Base-by-base conservation (phyloP, 139 green algal genomes). In the Volvox reticuliferus region DNA sequence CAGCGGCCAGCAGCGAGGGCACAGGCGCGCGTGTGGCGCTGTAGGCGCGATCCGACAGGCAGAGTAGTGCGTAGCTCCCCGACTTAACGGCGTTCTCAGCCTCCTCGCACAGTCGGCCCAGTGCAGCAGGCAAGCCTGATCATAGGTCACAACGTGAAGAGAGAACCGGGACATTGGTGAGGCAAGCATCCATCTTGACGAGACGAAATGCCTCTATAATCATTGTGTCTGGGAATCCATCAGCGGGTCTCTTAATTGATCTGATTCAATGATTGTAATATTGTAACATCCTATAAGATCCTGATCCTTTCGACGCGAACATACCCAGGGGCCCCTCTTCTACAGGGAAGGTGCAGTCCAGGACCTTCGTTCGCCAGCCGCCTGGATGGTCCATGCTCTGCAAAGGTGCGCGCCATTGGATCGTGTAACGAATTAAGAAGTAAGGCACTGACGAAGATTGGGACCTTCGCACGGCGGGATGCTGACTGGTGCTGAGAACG, bases 271-370 rank as follows among this genome's bases (percentile, higher is more conserved):
- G n/a, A n/a, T n/a, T n/a, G n/a, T n/a, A n/a, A n/a, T n/a, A n/a
- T n/a, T n/a, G n/a, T n/a, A n/a, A n/a, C n/a, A n/a, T n/a, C n/a
- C n/a, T n/a, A n/a, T n/a, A n/a, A n/a, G n/a, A 79, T 33, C 71
- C 28, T 5, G 6, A 12, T 1, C 36, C 35, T 20, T 32, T 22
- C 24, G 6, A 55, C 55, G 26, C 21, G 37, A 19, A 33, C 82
- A 79, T 21, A 89, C 83, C 86, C 16, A 17, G 78, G 18, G 94
- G 88, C 32, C 98, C 98, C 88, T 98, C 96, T 0, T 68, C 63
- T 19, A 96, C 86, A 14, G 93, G 79, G 93, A 96, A 99, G 20
- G 98, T 99, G 76, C 90, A 93, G 95, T 99, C 98, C 19, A 99
- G 95, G 0, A 96, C 95, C 92, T 96, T 95, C 21, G 95, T 96